Conservation (phyloP, 306 rosid species). For the Betula pendula region DNA sequence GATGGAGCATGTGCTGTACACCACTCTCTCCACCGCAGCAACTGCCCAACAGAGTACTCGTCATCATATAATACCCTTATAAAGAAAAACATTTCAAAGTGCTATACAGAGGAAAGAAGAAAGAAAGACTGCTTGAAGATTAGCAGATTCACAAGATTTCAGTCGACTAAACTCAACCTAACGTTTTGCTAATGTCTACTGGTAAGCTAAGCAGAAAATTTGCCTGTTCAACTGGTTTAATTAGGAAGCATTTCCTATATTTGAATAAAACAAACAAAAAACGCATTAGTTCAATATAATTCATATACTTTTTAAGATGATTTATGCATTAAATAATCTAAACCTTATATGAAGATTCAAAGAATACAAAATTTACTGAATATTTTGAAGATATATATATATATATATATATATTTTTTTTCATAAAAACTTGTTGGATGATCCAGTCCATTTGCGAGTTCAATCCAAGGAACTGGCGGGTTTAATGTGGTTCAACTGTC, state of each 20-base stretch:
- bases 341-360: too few species aligned
- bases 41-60: conserved; percentile 48
- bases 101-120: not conserved
- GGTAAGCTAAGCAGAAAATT: too few species aligned
- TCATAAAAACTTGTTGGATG: too few species aligned
- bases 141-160: not conserved
- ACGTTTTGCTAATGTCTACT: not conserved
- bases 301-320: too few species aligned
- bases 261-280: too few species aligned
- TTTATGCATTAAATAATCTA: not conserved
- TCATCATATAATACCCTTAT: not conserved
- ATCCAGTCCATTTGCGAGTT: not conserved
- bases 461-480: not conserved
- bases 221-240: not conserved
- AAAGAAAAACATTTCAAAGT: not conserved
- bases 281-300: too few species aligned
- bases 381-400: too few species aligned
- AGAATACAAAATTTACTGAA: too few species aligned
- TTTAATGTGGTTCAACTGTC: not conserved
- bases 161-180: not conserved
- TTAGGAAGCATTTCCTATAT: too few species aligned
- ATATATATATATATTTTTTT: too few species aligned
- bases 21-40: conserved; percentile 72
- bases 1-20: conserved; percentile 83
- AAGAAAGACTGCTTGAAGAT: not conserved